phyloP scores from a whole-genome alignment of 345 rosid species.

The Fremontodendron californicum region DNA sequence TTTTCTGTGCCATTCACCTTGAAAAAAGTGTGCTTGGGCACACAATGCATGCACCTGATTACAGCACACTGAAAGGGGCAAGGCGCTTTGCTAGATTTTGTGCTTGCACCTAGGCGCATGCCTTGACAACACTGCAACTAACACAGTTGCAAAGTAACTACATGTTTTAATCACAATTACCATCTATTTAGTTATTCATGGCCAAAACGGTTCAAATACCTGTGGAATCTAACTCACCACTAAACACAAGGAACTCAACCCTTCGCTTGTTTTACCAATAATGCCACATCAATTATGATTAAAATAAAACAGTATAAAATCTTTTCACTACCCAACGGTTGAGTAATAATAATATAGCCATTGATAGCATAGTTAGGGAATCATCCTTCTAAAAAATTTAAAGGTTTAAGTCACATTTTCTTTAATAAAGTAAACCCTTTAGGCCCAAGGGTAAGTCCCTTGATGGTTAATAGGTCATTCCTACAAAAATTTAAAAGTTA shows the following conservation, averaged over 20 bases:
- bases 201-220: background rate
- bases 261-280: background rate
- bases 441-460: background rate
- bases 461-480: background rate
- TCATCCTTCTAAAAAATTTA: background rate
- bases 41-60: background rate
- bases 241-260: background rate
- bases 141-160: background rate
- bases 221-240: background rate
- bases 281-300: background rate
- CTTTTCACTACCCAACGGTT: background rate
- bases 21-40: background rate
- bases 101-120: background rate
- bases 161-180: background rate
- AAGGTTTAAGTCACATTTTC: background rate
- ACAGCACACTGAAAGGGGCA: background rate
- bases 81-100: background rate
- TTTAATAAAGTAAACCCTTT: no score
- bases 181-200: background rate
- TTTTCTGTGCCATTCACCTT: background rate
- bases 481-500: no score
- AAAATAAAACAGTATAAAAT: background rate
- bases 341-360: background rate
- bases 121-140: background rate
- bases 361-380: background rate